Base-by-base conservation (phyloP, 768 basidiomycete genomes). In the Lactifluus rugatus region DNA sequence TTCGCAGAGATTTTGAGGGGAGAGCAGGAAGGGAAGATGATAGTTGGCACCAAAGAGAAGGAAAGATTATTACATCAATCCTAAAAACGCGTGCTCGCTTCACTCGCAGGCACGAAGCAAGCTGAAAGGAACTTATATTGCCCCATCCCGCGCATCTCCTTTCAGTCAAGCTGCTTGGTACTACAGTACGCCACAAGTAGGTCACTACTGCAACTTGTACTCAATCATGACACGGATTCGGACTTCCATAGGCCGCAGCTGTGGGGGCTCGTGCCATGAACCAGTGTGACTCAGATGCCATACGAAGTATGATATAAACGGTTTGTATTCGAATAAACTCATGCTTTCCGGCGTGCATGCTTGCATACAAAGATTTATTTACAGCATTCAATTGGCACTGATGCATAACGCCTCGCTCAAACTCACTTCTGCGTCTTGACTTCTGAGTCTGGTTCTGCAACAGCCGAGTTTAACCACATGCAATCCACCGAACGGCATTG, bases 391-490 rank as follows among this genome's bases (percentile, higher is more conserved):
- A 17, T 34, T 14, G 23, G 42, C 34, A 9, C 21, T 19, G 11
- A 2, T n/a, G 9, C 23, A 13, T 39, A 34, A n/a, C 32, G 25
- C 21, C 13, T 55, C 47, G 31, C 44, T 54, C 45, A 41, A 14
- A n/a, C 0, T 2, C 10, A 2, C 28, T 5, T 31, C 28, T 31
- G 77, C n/a, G 66, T 76, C 34, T 71, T 75, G 23, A 79, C 76
- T 41, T 65, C 52, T 39, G 69, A 56, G 66, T 79, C 77, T 19
- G 70, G 73, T 66, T 80, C 78, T 80, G 48, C 31, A 49, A 51
- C 7, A 17, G 23, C 41, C 59, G 52, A 23, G 1, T 28, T 45
- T 19, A 62, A 17, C 21, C 41, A 39, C 23, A 17, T 17, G 23
- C 25, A 23, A 37, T 47, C 26, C 8, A 8, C 14, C 19, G 17